Conservation (phyloP, 441 rosid genomes). For the Populus trichocarpa region DNA sequence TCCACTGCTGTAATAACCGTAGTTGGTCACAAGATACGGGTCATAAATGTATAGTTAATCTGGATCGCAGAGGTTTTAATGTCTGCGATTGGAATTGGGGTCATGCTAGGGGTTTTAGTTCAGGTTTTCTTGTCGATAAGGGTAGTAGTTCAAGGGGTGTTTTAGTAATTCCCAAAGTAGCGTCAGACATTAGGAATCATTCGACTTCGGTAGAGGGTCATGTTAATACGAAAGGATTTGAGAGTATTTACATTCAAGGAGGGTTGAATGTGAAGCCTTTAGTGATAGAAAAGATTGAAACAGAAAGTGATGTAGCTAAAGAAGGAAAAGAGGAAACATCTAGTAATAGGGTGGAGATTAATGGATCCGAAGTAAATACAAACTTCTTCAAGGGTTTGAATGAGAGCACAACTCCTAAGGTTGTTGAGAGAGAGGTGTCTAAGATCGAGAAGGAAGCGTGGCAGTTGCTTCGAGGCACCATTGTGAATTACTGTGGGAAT, state of each 20-base stretch:
- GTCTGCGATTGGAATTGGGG: constrained; percentile 49
- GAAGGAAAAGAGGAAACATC: constrained; percentile 46
- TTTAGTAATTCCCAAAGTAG: constrained; percentile 69
- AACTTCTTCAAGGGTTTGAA: constrained; percentile 43
- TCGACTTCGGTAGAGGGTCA: constrained; percentile 57
- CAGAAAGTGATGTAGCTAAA: constrained; percentile 23
- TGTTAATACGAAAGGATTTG: constrained; percentile 66
- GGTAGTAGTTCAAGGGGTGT: constrained; percentile 49
- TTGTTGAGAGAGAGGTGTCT: constrained; percentile 46
- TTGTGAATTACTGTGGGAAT: constrained; percentile 71
- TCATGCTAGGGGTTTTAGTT: constrained; percentile 32
- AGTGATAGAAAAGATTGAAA: constrained; percentile 45
- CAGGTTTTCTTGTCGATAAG: constrained; percentile 27
- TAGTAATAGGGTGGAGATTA: constrained; percentile 27
- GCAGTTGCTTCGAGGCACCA: constrained; percentile 61
- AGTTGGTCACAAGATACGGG: constrained; percentile 33
- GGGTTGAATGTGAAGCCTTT: constrained; percentile 65
- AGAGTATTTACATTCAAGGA: constrained; percentile 64
- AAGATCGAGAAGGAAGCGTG: constrained; percentile 75
- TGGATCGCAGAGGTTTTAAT: constrained; percentile 56
- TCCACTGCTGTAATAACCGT: constrained; percentile 20
- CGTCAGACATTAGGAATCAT: constrained; percentile 72
- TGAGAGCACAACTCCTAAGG: constrained; percentile 35
- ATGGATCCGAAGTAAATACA: constrained; percentile 33
- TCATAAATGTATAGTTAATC: constrained; percentile 22